Base-by-base conservation (phyloP, 2,329 filamentous ascomycete species). In the Ophioceras dolichostomum region DNA sequence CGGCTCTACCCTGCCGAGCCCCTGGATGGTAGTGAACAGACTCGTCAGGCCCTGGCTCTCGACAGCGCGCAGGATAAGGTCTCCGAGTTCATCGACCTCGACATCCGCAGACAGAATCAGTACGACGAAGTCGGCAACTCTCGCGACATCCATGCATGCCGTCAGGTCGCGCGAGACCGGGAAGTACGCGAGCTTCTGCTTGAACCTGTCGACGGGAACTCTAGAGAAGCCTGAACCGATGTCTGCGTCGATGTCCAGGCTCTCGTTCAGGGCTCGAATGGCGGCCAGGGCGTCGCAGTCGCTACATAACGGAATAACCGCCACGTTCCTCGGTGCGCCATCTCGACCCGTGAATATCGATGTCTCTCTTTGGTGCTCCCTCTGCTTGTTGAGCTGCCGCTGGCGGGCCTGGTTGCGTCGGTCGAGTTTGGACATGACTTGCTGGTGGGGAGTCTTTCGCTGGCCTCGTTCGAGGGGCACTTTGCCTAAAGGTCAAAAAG, bases 401-500 rank as follows among this genome's bases (percentile, higher is more conserved):
- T 98, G 91, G 60, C 89, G 89, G 49, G 86, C 84, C 65, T 94
- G 86, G 60, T 98, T 96, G 50, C 86, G 79, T 42, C 91, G 82
- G 60, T 94, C 87, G 57, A 98, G 74, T 62, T 96, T 98, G 41
- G 87, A 94, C 84, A 95, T 89, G 62, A 95, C 76, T 64, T 94
- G 86, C 58, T 98, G 91, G 58, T 94, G 86, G 39, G 85, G 85
- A 13, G 89, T 94, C 60, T 85, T 93, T 53, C 89, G 78, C 29
- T 32, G 28, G 10, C 36, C 36, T 49, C 71, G 76, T 54, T 94
- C 83, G 51, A 75, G 65, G 39, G 69, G 79, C 35, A 89, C 72
- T 59, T 91, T 91, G 55, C 88, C 85, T 91, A 43, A 27, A 40
- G 26, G 17, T 14, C 22, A 27, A 13, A 21, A 36, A 34, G 31